These are phyloP conservation scores for Phialophora verrucosa DNA, from an alignment of 2,329 filamentous ascomycete genomes.

Conservation along the genomic window DNA sequence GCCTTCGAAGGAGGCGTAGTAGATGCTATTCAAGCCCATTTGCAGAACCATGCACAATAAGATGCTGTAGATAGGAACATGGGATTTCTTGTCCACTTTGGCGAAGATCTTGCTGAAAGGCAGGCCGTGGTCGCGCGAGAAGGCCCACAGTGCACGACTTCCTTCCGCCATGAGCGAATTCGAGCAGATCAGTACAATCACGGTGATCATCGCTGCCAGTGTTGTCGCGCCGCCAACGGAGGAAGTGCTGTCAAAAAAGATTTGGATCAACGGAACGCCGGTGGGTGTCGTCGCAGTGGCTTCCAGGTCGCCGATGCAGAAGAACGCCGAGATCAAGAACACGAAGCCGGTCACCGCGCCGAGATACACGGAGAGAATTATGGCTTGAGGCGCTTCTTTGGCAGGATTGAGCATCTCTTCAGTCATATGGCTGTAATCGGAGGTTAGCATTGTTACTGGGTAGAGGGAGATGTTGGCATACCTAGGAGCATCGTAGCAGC, in stretches of 20 bases:
- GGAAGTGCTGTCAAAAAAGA: conserved; percentile 57
- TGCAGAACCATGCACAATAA: conserved; percentile 61
- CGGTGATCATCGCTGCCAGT: conserved; percentile 54
- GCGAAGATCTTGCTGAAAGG: conserved; percentile 52
- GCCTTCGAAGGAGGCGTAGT: conserved; percentile 61
- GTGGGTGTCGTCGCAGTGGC: conserved; percentile 53
- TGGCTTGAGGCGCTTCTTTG: conserved; percentile 57
- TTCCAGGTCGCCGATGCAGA: conserved; percentile 59
- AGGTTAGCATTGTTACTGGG: not conserved
- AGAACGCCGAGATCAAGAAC: conserved; percentile 57
- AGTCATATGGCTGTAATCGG: conserved; percentile 54
- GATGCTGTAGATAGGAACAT: conserved; percentile 53
- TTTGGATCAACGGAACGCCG: conserved; percentile 60
- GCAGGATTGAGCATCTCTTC: conserved; percentile 60
- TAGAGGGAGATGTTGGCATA: not conserved
- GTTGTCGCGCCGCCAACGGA: conserved; percentile 54
- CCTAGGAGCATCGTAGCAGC: conserved; percentile 39
- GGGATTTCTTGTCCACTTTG: conserved; percentile 48
- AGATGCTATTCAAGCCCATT: conserved; percentile 60
- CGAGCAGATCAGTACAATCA: conserved; percentile 55
- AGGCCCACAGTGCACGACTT: conserved; percentile 40
- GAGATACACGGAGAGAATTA: conserved; percentile 53
- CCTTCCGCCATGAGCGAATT: conserved; percentile 41
- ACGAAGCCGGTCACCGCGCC: conserved; percentile 55
- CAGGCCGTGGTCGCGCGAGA: conserved; percentile 58